Evolutionary conservation across 2,329 filamentous ascomycete species (phyloP).

Genomic region (Cladophialophora yegresii): DNA sequence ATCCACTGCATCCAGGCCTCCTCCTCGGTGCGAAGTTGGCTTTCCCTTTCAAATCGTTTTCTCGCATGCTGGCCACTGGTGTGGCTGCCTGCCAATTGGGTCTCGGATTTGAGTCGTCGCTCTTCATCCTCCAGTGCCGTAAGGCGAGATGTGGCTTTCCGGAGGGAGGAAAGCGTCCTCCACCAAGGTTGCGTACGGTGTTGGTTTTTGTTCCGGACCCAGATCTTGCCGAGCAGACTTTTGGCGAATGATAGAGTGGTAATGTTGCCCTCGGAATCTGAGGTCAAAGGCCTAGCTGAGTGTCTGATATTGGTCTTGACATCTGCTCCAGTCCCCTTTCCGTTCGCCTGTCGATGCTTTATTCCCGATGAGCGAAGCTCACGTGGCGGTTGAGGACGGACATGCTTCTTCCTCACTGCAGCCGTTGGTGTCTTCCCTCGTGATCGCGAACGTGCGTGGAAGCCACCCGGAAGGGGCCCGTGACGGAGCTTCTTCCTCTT

Average conservation of each 20-base stretch:
- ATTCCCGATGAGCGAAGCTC: background rate
- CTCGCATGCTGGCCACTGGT: constrained; percentile 39
- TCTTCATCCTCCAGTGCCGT: constrained; percentile 41
- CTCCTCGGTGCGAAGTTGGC: constrained; percentile 40
- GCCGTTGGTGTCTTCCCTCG: background rate
- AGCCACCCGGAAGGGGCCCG: background rate
- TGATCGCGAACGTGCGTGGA: too few relatives aligned
- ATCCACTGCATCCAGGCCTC: constrained; percentile 44
- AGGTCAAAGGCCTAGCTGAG: background rate
- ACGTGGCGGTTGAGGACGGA: constrained; percentile 15
- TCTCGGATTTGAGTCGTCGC: background rate
- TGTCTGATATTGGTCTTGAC: background rate
- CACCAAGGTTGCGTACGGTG: constrained; percentile 83
- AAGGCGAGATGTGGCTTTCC: constrained; percentile 65
- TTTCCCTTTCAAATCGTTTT: constrained; percentile 48
- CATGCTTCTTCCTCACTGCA: background rate
- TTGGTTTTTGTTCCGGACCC: constrained; percentile 79
- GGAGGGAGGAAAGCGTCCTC: constrained; percentile 69
- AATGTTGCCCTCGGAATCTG: background rate
- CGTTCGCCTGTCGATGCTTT: background rate
- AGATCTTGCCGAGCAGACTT: constrained; percentile 25
- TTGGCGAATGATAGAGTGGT: constrained; percentile 15
- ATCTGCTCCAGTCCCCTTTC: background rate
- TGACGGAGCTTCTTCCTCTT: constrained; percentile 22
- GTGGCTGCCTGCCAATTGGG: background rate